A percentile compares a stretch with the other conserved stretches of the same genome.
Conservation (phyloP, 75 land plant genomes). For the Picea glauca region DNA sequence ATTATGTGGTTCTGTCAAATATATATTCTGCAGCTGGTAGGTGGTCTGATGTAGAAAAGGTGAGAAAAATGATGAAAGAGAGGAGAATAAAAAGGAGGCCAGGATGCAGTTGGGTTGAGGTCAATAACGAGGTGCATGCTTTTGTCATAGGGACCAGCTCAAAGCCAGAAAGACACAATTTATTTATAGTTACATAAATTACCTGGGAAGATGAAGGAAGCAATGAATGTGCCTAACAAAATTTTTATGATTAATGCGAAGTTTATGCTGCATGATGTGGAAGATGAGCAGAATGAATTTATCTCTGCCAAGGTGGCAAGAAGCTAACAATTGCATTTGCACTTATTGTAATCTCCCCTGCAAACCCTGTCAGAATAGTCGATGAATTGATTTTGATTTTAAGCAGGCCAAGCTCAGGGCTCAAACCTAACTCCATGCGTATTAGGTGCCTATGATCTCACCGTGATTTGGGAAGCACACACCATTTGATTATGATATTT, state of each 20-base stretch:
- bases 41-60: slow-evolving; percentile 7
- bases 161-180: neutral
- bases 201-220: neutral
- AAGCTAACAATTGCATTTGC: neutral
- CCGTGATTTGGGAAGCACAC: too few relatives aligned
- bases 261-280: neutral
- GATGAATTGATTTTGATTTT: too few relatives aligned
- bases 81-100: slow-evolving; percentile 2
- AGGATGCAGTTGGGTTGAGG: slow-evolving; percentile 19
- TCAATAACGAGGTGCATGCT: slow-evolving; percentile 10
- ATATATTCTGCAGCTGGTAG: slow-evolving; percentile 19
- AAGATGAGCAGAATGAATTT: neutral
- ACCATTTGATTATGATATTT: too few relatives aligned
- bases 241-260: too few relatives aligned
- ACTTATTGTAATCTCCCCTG: neutral
- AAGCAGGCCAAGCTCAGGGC: too few relatives aligned
- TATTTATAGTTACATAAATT: neutral
- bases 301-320: neutral
- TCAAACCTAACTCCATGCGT: too few relatives aligned
- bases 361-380: too few relatives aligned
- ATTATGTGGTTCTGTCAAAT: slow-evolving; percentile 16
- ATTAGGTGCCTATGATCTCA: too few relatives aligned
- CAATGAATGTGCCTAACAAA: too few relatives aligned
- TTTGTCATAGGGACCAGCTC: slow-evolving; percentile 7
- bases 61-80: slow-evolving; percentile 11